Evolutionary conservation across 2,329 filamentous ascomycete genomes (phyloP).

Genomic region (Penicillium carneum): DNA sequence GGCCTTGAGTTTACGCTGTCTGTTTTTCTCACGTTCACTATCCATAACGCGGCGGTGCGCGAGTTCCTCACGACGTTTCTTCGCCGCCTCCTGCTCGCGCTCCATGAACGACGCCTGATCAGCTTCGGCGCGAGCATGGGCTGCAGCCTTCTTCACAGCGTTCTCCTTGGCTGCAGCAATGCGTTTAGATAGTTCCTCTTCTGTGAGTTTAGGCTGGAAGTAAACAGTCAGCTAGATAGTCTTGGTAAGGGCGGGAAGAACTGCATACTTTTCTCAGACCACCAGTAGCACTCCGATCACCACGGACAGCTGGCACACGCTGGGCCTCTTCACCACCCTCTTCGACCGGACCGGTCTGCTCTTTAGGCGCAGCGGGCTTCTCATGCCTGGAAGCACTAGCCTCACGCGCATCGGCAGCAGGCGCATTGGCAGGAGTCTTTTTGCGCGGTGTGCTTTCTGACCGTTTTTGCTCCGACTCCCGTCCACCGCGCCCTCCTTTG

Average conservation of each 20-base stretch:
- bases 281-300: slow-evolving; percentile 63
- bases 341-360: slow-evolving; percentile 19
- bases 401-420: slow-evolving; percentile 28
- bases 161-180: slow-evolving; percentile 68
- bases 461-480: slow-evolving; percentile 30
- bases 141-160: slow-evolving; percentile 65
- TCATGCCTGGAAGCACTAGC: slow-evolving; percentile 15
- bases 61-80: slow-evolving; percentile 61
- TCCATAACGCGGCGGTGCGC: slow-evolving; percentile 66
- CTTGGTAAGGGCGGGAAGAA: too few relatives aligned
- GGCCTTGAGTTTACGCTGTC: slow-evolving; percentile 65
- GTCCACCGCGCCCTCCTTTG: slow-evolving; percentile 34
- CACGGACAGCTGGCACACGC: slow-evolving; percentile 58
- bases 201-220: slow-evolving; percentile 66
- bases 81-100: slow-evolving; percentile 66
- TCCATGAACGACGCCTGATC: slow-evolving; percentile 70
- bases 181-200: slow-evolving; percentile 67
- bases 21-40: slow-evolving; percentile 67
- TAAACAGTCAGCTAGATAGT: slow-evolving; percentile 36
- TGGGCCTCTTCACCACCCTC: slow-evolving; percentile 31
- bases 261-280: slow-evolving; percentile 57
- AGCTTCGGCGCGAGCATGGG: slow-evolving; percentile 71
- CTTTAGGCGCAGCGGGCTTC: slow-evolving; percentile 22
- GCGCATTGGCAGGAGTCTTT: slow-evolving; percentile 28
- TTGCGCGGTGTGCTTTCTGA: slow-evolving; percentile 29